Percentiles rank a stretch among this genome's conserved stretches.
Conservation (phyloP, 2,329 filamentous ascomycete genomes). For the Chrysoporthe puriensis region DNA sequence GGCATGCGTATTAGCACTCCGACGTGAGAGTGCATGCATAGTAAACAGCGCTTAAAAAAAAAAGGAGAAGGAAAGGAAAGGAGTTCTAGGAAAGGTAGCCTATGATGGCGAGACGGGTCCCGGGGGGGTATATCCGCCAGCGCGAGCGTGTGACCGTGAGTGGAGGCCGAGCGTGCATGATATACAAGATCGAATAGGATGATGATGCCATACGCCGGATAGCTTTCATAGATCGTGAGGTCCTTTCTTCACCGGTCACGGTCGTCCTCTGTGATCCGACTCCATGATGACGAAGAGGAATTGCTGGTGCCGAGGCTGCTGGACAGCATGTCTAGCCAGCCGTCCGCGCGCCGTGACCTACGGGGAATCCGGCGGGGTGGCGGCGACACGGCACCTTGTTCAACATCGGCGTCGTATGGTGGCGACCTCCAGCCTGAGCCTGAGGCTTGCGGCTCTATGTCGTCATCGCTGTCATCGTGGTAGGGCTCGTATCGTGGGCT, state of each 20-base stretch:
- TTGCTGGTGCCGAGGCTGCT: conserved; percentile 24
- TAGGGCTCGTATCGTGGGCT: conserved; percentile 59
- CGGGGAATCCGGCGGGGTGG: conserved; percentile 26
- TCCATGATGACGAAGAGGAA: conserved; percentile 20
- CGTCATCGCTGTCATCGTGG: conserved; percentile 55
- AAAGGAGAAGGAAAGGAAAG: conserved; percentile 5
- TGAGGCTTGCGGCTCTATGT: conserved; percentile 36
- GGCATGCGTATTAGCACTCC: conserved; percentile 5
- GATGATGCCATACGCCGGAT: not conserved
- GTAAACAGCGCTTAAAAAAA: conserved; percentile 13
- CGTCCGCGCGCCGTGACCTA: conserved; percentile 15
- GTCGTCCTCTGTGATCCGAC: conserved; percentile 21
- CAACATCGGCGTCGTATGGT: conserved; percentile 45
- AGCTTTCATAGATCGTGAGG: not conserved
- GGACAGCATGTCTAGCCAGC: conserved; percentile 26
- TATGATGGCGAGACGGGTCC: not conserved
- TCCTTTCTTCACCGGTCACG: conserved; percentile 22
- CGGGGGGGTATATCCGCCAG: not conserved
- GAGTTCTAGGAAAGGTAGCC: not conserved
- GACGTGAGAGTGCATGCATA: conserved; percentile 16
- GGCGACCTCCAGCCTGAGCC: conserved; percentile 20
- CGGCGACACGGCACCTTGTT: conserved; percentile 45
- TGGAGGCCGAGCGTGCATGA: not conserved
- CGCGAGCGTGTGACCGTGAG: not conserved
- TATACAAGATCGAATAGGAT: not conserved